Percentiles rank a stretch among this genome's conserved stretches.
These are phyloP conservation scores for Medicago ruthenica DNA, from an alignment of 306 rosid genomes.

Conservation along the genomic window DNA sequence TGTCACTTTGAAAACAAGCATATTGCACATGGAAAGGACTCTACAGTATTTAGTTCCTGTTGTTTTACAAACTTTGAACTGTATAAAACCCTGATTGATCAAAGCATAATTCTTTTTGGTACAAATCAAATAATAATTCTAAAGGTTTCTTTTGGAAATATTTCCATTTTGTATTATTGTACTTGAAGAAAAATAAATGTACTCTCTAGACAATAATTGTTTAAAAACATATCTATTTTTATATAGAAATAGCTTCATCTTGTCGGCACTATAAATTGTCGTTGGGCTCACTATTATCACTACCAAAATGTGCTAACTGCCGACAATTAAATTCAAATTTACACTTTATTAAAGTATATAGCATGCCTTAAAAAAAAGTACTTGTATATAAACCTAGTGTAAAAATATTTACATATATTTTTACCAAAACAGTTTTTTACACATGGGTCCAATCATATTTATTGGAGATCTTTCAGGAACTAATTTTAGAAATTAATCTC, in stretches of 20 bases:
- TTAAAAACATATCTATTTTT: background rate
- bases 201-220: background rate
- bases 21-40: conserved; percentile 32
- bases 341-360: background rate
- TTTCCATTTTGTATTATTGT: background rate
- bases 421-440: too few relatives aligned
- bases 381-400: too few relatives aligned
- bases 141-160: conserved; percentile 13
- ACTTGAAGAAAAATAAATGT: background rate
- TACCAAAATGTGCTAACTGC: conserved; percentile 30
- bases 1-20: conserved; percentile 43
- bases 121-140: background rate
- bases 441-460: too few relatives aligned
- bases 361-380: too few relatives aligned
- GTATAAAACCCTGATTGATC: background rate
- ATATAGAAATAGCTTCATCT: conserved; percentile 31
- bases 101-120: background rate
- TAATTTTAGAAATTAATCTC: too few relatives aligned
- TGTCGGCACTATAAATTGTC: conserved; percentile 49
- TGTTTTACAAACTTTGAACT: conserved; percentile 6
- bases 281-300: conserved; percentile 2
- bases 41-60: background rate
- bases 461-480: too few relatives aligned
- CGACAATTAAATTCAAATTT: conserved; percentile 35
- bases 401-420: too few relatives aligned